phyloP scores from a whole-genome alignment of 495 filamentous ascomycete species.

The Aspergillus taichungensis region DNA sequence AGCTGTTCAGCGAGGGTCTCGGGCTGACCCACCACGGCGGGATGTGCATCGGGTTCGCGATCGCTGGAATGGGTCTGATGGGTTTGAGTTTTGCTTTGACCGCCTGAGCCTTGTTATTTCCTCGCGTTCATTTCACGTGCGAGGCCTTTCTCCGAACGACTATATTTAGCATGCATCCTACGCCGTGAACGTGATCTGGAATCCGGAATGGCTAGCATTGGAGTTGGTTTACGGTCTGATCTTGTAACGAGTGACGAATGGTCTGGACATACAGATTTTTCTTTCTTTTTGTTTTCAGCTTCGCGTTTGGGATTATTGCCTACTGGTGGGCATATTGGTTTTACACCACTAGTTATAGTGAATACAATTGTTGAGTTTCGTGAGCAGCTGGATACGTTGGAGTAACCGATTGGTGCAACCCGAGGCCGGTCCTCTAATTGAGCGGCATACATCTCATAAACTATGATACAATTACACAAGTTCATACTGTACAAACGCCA shows the following conservation, averaged over 20 bases:
- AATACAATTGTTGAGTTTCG: too few species aligned
- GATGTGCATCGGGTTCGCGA: slow-evolving; percentile 76
- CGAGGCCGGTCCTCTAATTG: too few species aligned
- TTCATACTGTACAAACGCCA: neutral
- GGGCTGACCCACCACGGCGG: slow-evolving; percentile 69
- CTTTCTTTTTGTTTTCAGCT: neutral
- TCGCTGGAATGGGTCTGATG: slow-evolving; percentile 83
- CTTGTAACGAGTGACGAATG: slow-evolving; percentile 3
- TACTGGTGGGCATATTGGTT: neutral
- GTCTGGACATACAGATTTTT: too few species aligned
- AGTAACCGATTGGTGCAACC: too few species aligned
- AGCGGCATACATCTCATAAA: too few species aligned
- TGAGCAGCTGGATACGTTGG: too few species aligned
- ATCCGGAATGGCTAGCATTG: neutral
- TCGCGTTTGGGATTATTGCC: neutral
- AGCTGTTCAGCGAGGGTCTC: slow-evolving; percentile 80
- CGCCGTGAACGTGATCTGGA: neutral
- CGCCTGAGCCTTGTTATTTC: slow-evolving; percentile 24
- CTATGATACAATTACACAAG: too few species aligned
- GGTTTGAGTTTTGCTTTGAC: slow-evolving; percentile 82
- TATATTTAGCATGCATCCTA: too few species aligned
- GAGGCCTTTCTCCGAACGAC: too few species aligned
- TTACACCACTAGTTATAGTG: neutral
- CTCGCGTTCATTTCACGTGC: neutral
- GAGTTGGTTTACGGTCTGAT: slow-evolving; percentile 1